Conservation (phyloP, 208 protist species). For the Leishmania major region DNA sequence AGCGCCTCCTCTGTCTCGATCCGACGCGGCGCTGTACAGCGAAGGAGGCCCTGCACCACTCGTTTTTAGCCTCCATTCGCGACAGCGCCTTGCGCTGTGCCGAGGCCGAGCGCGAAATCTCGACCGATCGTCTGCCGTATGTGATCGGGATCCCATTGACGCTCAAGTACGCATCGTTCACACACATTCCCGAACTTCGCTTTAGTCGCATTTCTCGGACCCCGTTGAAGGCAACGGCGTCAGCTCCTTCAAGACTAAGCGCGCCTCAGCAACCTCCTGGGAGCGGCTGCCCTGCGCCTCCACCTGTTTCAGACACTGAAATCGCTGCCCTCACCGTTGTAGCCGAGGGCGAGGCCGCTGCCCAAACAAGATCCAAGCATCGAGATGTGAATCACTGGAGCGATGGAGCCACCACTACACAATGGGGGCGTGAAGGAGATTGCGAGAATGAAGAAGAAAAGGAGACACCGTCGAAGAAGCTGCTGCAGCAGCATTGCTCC, state of each 20-base stretch:
- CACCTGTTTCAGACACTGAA: background rate
- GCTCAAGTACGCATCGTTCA: conserved; percentile 23
- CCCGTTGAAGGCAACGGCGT: background rate
- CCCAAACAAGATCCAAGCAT: background rate
- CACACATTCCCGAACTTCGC: conserved; percentile 19
- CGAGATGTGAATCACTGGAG: background rate
- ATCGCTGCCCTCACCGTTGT: background rate
- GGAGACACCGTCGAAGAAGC: background rate
- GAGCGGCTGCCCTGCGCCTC: background rate
- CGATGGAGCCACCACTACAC: background rate
- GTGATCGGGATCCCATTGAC: conserved; percentile 26
- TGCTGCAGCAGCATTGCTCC: conserved; percentile 6
- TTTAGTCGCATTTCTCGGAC: conserved; percentile 25
- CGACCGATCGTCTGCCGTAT: background rate
- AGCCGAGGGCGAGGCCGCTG: background rate
- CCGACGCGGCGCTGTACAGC: conserved; percentile 50
- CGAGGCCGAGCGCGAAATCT: background rate
- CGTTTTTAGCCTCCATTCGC: conserved; percentile 47
- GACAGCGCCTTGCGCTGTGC: background rate
- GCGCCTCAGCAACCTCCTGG: background rate
- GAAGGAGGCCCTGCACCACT: conserved; percentile 54
- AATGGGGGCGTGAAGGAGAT: background rate
- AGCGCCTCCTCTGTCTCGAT: conserved; percentile 63
- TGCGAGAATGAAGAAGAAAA: conserved; percentile 3
- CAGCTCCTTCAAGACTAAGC: background rate